Conservation (phyloP, 2,329 filamentous ascomycete species). For the Apiospora phragmitis region DNA sequence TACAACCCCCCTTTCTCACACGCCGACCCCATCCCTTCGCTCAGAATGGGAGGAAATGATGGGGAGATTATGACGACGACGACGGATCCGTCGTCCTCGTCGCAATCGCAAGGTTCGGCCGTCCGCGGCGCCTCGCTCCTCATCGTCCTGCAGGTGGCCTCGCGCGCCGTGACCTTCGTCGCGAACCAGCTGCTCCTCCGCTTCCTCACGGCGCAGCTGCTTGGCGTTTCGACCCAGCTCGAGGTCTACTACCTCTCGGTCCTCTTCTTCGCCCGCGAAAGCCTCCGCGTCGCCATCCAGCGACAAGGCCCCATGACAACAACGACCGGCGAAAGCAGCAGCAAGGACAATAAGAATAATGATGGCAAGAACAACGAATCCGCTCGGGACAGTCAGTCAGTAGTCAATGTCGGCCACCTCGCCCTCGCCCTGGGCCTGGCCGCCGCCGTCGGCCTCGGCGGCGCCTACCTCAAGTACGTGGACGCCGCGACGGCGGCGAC, state of each 20-base stretch:
- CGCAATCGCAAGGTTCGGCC: conserved; percentile 25
- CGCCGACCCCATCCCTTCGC: not conserved
- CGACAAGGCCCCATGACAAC: conserved; percentile 54
- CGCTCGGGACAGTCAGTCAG: conserved; percentile 62
- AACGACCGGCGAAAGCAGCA: conserved; percentile 29
- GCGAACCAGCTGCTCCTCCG: conserved; percentile 91
- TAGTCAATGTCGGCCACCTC: conserved; percentile 87
- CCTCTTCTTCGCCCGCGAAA: conserved; percentile 93
- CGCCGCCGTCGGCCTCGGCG: conserved; percentile 64
- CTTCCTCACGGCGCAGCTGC: conserved; percentile 78
- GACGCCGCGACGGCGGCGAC: conserved; percentile 51
- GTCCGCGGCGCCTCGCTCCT: conserved; percentile 80
- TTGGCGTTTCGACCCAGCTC: conserved; percentile 85
- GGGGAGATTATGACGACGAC: not conserved
- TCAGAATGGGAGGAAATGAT: not conserved
- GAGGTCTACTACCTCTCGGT: conserved; percentile 91
- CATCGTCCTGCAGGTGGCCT: conserved; percentile 83
- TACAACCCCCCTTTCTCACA: not conserved
- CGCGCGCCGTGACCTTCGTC: conserved; percentile 84
- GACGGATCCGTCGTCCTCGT: not conserved
- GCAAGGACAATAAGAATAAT: conserved; percentile 11
- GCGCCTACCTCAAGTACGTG: conserved; percentile 63
- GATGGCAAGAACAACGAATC: conserved; percentile 21
- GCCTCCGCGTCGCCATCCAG: conserved; percentile 86
- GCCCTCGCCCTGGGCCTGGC: conserved; percentile 68